A percentile compares a stretch with the other conserved stretches of the same genome.
Evolutionary conservation across 148 eudicot genomes (phyloP).

Genomic region (Cornus suecica): DNA sequence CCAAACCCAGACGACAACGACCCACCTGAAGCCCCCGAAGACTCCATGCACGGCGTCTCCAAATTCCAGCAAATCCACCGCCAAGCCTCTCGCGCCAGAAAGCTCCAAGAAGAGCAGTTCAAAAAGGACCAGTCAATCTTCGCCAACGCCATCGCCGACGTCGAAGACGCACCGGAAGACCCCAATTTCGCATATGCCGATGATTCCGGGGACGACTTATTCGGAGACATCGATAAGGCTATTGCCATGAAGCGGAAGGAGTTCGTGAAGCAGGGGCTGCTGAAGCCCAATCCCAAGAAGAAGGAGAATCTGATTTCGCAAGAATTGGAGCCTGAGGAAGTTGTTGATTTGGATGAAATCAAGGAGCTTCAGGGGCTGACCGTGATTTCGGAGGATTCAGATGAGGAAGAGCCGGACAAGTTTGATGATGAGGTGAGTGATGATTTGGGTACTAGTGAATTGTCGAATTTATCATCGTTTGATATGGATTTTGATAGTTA

Average conservation of each 20-base stretch:
- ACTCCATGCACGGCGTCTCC: slow-evolving; percentile 81
- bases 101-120: slow-evolving; percentile 61
- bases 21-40: slow-evolving; percentile 93
- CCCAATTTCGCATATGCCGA: not conserved
- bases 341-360: slow-evolving; percentile 82
- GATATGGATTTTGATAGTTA: slow-evolving; percentile 67
- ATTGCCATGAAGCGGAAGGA: slow-evolving; percentile 68
- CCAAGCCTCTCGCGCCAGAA: slow-evolving; percentile 69
- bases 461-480: slow-evolving; percentile 30
- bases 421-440: slow-evolving; percentile 44
- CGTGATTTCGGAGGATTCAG: slow-evolving; percentile 33
- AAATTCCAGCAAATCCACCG: slow-evolving; percentile 74
- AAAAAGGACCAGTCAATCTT: slow-evolving; percentile 55
- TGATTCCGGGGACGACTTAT: slow-evolving; percentile 61
- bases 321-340: slow-evolving; percentile 70
- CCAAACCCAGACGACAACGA: slow-evolving; percentile 75
- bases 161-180: slow-evolving; percentile 59
- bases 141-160: slow-evolving; percentile 70
- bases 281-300: slow-evolving; percentile 56
- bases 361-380: slow-evolving; percentile 52
- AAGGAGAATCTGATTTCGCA: slow-evolving; percentile 16
- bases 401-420: slow-evolving; percentile 25
- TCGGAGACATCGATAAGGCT: slow-evolving; percentile 81
- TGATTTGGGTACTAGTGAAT: slow-evolving; percentile 23
- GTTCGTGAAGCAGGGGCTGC: slow-evolving; percentile 76